Base-by-base conservation (phyloP, 2,329 filamentous ascomycete genomes). In the Alternaria brassicicola region DNA sequence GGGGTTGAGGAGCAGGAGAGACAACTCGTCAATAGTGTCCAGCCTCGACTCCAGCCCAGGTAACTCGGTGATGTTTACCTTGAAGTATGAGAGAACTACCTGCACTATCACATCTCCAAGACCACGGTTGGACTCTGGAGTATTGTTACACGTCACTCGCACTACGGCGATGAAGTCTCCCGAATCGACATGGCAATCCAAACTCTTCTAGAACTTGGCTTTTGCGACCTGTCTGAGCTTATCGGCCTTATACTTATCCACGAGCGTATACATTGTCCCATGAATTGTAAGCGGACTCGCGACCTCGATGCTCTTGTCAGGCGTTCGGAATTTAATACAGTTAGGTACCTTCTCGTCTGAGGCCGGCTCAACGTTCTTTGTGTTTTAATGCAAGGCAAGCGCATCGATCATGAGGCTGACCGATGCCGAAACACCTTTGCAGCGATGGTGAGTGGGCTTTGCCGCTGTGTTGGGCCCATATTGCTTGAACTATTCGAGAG, bases 81-180 rank as follows among this genome's bases (percentile, higher is more conserved):
- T 26, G 35, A 64, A 65, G 12, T 79, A 70, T 7, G 21, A 13
- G n/a, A 39, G 39, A 23, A 67, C 62, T 2, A 57, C 55, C 1
- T 50, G 17, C 4, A 79, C 52, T 6, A 76, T 68, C 5, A 65
- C 59, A 43, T 76, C 69, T 13, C 74, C 64, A 54, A 78, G 60
- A 8, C 66, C 72, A n/a, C 69, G 71, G 52, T 77, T 70, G 1
- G 57, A 41, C 6, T 71, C 61, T 1, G 69, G 71, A 7, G 73
- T 76, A 0, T 61, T 58, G 21, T 57, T 65, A 33, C 73, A 76
- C 3, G 41, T 55, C 6, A 60, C 36, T 26, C 68, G 59, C 6
- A 74, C 71, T 0, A 73, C 68, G n/a, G 65, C 62, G 7, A 70
- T 59, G 13, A 78, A 66, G 35, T 73, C 71, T 8, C 55, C 38